A percentile compares a stretch with the other conserved stretches of the same genome.
Conservation (phyloP, 2,329 filamentous ascomycete genomes). For the Stachybotrys chartarum region DNA sequence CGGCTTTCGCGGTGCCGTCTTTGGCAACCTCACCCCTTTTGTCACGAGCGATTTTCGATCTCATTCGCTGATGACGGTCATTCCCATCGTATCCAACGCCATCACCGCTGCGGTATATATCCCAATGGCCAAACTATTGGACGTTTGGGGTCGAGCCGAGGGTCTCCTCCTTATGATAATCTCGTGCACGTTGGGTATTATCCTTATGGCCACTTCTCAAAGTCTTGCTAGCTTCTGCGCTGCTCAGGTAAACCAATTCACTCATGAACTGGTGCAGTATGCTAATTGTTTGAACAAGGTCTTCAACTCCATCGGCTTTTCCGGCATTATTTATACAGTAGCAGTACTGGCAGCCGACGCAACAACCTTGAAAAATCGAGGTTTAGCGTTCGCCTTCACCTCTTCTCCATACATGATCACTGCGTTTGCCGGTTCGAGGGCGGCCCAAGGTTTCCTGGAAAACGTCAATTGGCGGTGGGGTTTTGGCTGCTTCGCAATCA, state of each 20-base stretch:
- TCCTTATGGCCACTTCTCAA: constrained; percentile 54
- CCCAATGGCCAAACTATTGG: constrained; percentile 53
- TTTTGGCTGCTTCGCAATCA: constrained; percentile 58
- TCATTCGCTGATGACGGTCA: constrained; percentile 47
- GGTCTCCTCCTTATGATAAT: constrained; percentile 48
- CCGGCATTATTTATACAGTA: constrained; percentile 54
- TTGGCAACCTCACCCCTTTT: constrained; percentile 33
- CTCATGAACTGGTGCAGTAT: background rate
- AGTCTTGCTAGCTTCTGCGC: constrained; percentile 38
- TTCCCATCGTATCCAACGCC: constrained; percentile 44
- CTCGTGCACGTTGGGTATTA: constrained; percentile 39
- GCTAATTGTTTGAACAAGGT: constrained; percentile 29
- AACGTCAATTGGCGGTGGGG: constrained; percentile 16
- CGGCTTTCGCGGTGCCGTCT: constrained; percentile 36
- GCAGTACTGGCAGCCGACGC: constrained; percentile 61
- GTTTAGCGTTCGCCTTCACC: constrained; percentile 29
- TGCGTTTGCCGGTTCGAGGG: constrained; percentile 24
- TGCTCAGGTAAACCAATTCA: constrained; percentile 40
- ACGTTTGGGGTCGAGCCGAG: constrained; percentile 56
- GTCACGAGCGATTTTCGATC: constrained; percentile 41
- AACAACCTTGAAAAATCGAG: constrained; percentile 30
- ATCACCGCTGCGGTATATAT: constrained; percentile 55
- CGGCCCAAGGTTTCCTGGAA: constrained; percentile 13
- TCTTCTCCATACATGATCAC: constrained; percentile 39
- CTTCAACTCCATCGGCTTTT: constrained; percentile 55